Evolutionary conservation across 805 yeast species (phyloP).

Genomic region (Metschnikowia gruessii): DNA sequence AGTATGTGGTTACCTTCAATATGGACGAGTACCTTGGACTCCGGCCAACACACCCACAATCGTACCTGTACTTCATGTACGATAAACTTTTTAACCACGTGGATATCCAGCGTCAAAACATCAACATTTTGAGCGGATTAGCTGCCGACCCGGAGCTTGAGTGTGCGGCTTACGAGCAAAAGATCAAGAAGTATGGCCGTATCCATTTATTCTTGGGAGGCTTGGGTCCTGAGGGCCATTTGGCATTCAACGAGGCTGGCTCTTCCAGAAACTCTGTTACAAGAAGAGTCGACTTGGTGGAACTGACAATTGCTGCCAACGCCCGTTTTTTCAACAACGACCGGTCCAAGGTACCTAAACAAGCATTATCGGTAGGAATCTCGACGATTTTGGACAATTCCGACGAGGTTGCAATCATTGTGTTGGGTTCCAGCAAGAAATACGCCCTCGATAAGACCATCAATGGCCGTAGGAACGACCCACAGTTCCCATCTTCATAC

Average conservation of each 20-base stretch:
- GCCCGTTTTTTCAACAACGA: constrained; percentile 51
- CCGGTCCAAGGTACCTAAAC: constrained; percentile 45
- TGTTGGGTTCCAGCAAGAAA: constrained; percentile 46
- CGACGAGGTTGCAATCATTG: constrained; percentile 50
- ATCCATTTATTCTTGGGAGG: constrained; percentile 58
- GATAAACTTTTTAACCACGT: constrained; percentile 54
- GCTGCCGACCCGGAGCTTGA: constrained; percentile 44
- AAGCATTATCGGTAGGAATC: constrained; percentile 55
- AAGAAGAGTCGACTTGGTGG: constrained; percentile 45
- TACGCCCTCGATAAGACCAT: constrained; percentile 48
- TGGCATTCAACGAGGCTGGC: constrained; percentile 60
- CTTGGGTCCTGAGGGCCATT: constrained; percentile 59
- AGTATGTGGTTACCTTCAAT: constrained; percentile 56
- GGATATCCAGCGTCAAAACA: constrained; percentile 50
- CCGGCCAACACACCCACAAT: constrained; percentile 45
- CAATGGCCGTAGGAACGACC: constrained; percentile 34
- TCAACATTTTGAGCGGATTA: constrained; percentile 54
- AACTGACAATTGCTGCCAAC: constrained; percentile 51
- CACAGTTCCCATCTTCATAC: constrained; percentile 48
- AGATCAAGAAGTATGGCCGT: constrained; percentile 46
- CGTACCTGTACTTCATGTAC: constrained; percentile 58
- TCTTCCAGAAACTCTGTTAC: constrained; percentile 45
- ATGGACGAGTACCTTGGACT: constrained; percentile 61
- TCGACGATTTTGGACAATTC: constrained; percentile 56
- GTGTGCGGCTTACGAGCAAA: constrained; percentile 47